phyloP scores from a whole-genome alignment of 129 eudicot genomes.

The Logfia minima region DNA sequence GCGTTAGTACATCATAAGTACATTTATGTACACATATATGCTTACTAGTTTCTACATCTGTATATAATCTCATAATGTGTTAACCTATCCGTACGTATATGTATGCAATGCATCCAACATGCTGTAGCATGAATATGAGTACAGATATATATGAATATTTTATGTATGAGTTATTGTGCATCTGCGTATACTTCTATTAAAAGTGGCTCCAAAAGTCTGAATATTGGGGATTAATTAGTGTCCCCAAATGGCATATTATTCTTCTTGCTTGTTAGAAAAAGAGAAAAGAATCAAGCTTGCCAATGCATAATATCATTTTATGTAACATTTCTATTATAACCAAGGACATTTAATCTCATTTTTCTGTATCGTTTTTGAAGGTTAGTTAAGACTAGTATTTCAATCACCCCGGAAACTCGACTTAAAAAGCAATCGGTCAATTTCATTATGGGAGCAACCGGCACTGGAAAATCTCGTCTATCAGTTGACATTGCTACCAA shows the following conservation, averaged over 20 bases:
- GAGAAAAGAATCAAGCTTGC: background rate
- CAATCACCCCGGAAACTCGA: background rate
- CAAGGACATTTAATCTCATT: background rate
- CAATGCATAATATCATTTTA: background rate
- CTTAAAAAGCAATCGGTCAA: slow-evolving; percentile 16
- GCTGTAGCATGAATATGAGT: no score
- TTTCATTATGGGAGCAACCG: slow-evolving; percentile 39
- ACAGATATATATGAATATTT: background rate
- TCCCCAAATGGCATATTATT: background rate
- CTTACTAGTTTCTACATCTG: background rate
- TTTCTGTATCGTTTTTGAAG: background rate
- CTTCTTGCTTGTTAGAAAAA: background rate
- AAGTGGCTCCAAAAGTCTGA: no score
- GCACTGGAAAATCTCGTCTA: slow-evolving; percentile 35
- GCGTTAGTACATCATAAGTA: background rate
- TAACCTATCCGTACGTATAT: background rate
- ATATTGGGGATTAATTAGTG: no score
- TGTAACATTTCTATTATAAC: background rate
- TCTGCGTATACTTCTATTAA: background rate
- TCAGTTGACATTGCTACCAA: slow-evolving; percentile 34
- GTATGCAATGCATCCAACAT: background rate
- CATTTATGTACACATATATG: background rate
- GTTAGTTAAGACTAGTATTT: background rate
- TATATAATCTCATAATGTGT: background rate
- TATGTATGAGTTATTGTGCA: background rate